phyloP scores from a whole-genome alignment of 2,329 filamentous ascomycete genomes.

The Pyricularia sp. region DNA sequence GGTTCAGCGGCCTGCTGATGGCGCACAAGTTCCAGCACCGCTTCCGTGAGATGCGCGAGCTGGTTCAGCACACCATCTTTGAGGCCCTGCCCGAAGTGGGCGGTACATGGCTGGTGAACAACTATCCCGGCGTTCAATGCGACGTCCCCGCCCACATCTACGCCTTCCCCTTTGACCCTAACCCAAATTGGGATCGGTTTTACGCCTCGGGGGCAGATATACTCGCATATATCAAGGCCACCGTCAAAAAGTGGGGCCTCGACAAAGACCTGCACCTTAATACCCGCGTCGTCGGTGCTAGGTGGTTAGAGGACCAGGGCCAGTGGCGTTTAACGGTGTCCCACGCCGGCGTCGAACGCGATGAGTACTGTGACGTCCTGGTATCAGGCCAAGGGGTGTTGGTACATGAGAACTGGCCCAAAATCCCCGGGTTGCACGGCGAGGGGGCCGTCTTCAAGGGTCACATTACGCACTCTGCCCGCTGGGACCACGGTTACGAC shows the following conservation, averaged over 20 bases:
- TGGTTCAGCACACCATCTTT: slow-evolving; percentile 25
- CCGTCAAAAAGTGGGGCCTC: neutral
- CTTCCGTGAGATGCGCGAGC: neutral
- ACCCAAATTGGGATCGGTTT: slow-evolving; percentile 45
- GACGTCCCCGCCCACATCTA: slow-evolving; percentile 49
- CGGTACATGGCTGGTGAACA: slow-evolving; percentile 47
- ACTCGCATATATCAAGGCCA: slow-evolving; percentile 33
- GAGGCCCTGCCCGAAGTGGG: slow-evolving; percentile 43
- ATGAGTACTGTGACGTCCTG: neutral
- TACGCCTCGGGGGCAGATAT: slow-evolving; percentile 44
- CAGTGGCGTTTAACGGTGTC: slow-evolving; percentile 18
- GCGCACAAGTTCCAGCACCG: slow-evolving; percentile 24
- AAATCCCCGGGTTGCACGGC: slow-evolving; percentile 23
- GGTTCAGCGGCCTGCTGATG: slow-evolving; percentile 30
- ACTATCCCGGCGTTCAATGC: slow-evolving; percentile 43
- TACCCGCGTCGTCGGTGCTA: slow-evolving; percentile 27
- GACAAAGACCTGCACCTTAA: neutral
- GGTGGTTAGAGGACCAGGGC: slow-evolving; percentile 29
- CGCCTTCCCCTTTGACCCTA: slow-evolving; percentile 47
- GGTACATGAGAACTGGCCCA: slow-evolving; percentile 36
- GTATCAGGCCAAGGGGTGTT: neutral
- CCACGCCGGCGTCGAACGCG: neutral
- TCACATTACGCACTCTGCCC: slow-evolving; percentile 37
- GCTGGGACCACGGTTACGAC: slow-evolving; percentile 37
- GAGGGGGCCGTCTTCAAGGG: slow-evolving; percentile 30